Evolutionary conservation across 352 stramenopile species (phyloP).

Genomic region (Pythium guiyangense): DNA sequence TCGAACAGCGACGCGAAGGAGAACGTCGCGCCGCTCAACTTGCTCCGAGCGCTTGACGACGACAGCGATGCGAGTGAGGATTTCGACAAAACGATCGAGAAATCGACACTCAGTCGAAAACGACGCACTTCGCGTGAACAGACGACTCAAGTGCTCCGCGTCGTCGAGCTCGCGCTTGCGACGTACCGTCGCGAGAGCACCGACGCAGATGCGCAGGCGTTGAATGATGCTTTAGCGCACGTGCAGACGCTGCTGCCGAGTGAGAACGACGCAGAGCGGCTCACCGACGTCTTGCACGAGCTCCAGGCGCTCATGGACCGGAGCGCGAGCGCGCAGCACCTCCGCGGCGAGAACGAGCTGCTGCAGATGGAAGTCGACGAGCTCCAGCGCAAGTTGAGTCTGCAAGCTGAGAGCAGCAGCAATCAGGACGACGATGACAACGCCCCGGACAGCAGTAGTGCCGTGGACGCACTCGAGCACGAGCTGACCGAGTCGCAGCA

Average conservation of each 20-base stretch:
- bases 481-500: constrained; percentile 7
- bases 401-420: constrained; percentile 9
- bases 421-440: not conserved
- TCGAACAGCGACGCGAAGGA: constrained; percentile 28
- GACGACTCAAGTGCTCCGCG: constrained; percentile 24
- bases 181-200: constrained; percentile 19
- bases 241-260: constrained; percentile 16
- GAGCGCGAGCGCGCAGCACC: constrained; percentile 17
- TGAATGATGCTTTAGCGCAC: constrained; percentile 18
- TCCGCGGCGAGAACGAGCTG: constrained; percentile 32
- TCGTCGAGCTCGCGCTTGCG: constrained; percentile 29
- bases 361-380: constrained; percentile 43
- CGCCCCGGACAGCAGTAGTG: too few species aligned
- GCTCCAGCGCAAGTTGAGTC: constrained; percentile 17
- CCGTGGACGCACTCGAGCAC: not conserved
- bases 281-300: constrained; percentile 27
- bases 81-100: not conserved
- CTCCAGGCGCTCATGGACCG: constrained; percentile 22
- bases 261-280: constrained; percentile 18
- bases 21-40: constrained; percentile 43
- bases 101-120: not conserved
- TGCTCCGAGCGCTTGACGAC: constrained; percentile 14
- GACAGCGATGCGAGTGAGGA: not conserved
- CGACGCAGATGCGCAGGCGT: constrained; percentile 14
- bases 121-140: too few species aligned